Evolutionary conservation across 2,329 filamentous ascomycete species (phyloP), one percentile per base, ranked within the genome.

Genomic region (Fusarium austroafricanum): DNA sequence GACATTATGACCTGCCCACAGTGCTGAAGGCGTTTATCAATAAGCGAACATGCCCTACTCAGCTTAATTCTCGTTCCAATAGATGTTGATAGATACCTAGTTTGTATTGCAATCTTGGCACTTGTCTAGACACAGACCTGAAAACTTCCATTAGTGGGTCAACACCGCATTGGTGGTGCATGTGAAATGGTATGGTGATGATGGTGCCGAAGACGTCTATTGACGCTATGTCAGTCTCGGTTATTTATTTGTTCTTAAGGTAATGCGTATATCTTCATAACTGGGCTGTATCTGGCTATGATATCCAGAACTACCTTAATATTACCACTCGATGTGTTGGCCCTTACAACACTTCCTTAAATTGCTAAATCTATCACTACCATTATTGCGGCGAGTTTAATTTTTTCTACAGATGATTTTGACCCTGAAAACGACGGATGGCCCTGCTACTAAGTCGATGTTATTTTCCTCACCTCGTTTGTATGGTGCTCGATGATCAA

Each of bases 391-490:
- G 43, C 55, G 35, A 23, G n/a, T 3, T 43, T 63, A 20, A 8
- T 68, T 5, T 20, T 31, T 10, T 20, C 21, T 15, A 50, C 29
- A 21, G 46, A 37, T 23, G 61, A 65, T 3, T 61, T 49, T 23
- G 58, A 67, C 9, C 55, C 58, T 12, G 46, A 31, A 31, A 50
- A 62, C 23, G 55, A 68, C 12, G 50, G 54, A 40, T 71, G 61
- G 67, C 52, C 58, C 15, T 71, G 67, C 51, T 26, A 60, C 26
- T 54, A 70, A 26, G 40, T 55, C 39, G 28, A 59, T 40, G 49
- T 49, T 26, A 58, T 71, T 18, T 71, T 61, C n/a, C 7, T 71
- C 44, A 67, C 65, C 35, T 68, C 68, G 6, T 68, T 71, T 40
- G 51, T 55, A n/a, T 71, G 65, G 67, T 71, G 61, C 35, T 59